Evolutionary conservation across 805 yeast species (phyloP), one percentile per base, ranked within the genome.

Genomic region (Yamadazyma akitaensis): DNA sequence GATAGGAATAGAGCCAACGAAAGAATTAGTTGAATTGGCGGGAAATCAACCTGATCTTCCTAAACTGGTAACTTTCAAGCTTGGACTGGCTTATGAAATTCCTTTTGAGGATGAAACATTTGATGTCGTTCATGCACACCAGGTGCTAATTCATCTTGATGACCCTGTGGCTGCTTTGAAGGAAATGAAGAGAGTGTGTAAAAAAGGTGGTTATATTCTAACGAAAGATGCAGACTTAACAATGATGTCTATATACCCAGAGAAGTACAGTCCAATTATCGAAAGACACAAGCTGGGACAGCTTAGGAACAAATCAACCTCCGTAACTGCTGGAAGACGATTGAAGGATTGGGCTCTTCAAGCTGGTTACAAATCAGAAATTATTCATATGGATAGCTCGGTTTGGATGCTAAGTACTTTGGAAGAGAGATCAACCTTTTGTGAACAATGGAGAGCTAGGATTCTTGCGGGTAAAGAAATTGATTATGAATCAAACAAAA

Each of bases 51-150:
- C 16, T 13, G 40, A 13, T 11, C 33, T 49, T 43, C 41, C 41
- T 2, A 54, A 34, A 30, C 49, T 54, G 41, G 60, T 68, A 21
- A 40, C 45, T 28, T 60, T 67, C 51, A 51, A 58, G 38, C 40
- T 51, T 11, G 75, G 64, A 4, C 65, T 69, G 18, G 64, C 58
- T 14, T 62, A 61, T 46, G 36, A 53, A 2, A 52, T 70, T 42
- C 68, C 67, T 1, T 70, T 59, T 51, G 56, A 55, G 3, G 73
- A 71, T 48, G 54, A 64, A 38, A 51, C 65, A 4, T 71, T 71
- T 51, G 76, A 71, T 46, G 46, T 71, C n/a, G 70, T 70, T 6
- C 63, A 59, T 57, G 59, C 65, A 16, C 72, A 65, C 46, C 75
- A 68, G 47, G 75, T 71, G 2, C 45, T 70, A 25, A 55, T 68